phyloP scores from a whole-genome alignment of 768 basidiomycete species.

The Collybia sordida region DNA sequence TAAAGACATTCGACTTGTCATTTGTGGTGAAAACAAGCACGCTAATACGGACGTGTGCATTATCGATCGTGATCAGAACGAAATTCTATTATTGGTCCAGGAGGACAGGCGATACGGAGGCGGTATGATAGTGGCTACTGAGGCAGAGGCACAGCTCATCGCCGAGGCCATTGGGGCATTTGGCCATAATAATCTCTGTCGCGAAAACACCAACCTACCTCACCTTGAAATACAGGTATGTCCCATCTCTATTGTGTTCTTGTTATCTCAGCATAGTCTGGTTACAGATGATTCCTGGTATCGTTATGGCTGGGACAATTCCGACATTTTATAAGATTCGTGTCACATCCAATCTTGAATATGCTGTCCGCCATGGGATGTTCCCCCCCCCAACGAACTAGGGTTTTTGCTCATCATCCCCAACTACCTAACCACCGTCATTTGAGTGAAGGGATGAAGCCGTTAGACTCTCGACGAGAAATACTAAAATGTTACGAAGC shows the following conservation, averaged over 20 bases:
- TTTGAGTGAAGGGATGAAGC: constrained; percentile 5
- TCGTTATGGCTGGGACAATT: constrained; percentile 17
- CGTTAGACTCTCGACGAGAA: neutral
- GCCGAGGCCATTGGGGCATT: constrained; percentile 15
- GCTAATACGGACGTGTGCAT: neutral
- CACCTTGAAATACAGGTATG: constrained; percentile 3
- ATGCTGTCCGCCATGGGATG: constrained; percentile 7
- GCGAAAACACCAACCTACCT: neutral
- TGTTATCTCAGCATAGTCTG: neutral
- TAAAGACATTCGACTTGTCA: neutral
- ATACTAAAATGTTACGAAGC: neutral
- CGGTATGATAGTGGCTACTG: neutral
- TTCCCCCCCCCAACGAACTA: constrained; percentile 15
- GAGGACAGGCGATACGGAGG: neutral
- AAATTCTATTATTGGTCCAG: neutral
- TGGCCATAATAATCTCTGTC: constrained; percentile 4
- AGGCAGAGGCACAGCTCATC: constrained; percentile 12
- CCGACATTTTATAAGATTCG: constrained; percentile 23
- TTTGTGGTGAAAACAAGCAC: neutral
- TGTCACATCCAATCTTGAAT: constrained; percentile 15
- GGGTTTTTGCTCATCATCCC: constrained; percentile 13
- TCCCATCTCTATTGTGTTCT: too few species aligned
- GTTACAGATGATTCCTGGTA: constrained; percentile 16
- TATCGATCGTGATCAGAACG: neutral
- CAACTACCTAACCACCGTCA: constrained; percentile 3